phyloP scores from a whole-genome alignment of 805 yeast genomes.

The Saturnispora mendoncae region DNA sequence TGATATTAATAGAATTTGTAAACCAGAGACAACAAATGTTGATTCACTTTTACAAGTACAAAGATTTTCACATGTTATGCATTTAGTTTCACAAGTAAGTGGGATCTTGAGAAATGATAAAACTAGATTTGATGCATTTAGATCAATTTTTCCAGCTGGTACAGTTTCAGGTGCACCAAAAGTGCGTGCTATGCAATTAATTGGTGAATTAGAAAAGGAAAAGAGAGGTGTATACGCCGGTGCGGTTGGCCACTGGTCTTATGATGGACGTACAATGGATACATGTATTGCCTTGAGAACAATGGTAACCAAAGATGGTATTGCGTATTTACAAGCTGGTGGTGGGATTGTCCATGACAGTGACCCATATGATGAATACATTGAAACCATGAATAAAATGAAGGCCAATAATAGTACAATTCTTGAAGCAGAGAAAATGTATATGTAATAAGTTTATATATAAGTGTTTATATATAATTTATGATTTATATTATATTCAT shows the following conservation, averaged over 20 bases:
- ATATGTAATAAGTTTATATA: slow-evolving; percentile 14
- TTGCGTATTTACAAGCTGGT: slow-evolving; percentile 94
- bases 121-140: slow-evolving; percentile 91
- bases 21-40: slow-evolving; percentile 73
- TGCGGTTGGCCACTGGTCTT: slow-evolving; percentile 98
- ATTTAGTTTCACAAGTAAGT: slow-evolving; percentile 87
- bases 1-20: slow-evolving; percentile 91
- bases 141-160: slow-evolving; percentile 98
- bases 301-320: slow-evolving; percentile 86
- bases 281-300: slow-evolving; percentile 97
- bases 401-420: slow-evolving; percentile 84
- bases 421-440: slow-evolving; percentile 72
- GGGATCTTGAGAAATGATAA: slow-evolving; percentile 80
- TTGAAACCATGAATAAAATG: slow-evolving; percentile 97
- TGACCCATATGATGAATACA: slow-evolving; percentile 89
- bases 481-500: too few species aligned
- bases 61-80: slow-evolving; percentile 95
- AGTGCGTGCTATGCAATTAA: slow-evolving; percentile 91
- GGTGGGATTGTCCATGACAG: slow-evolving; percentile 97
- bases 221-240: slow-evolving; percentile 97
- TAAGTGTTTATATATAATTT: background rate
- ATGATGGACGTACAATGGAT: slow-evolving; percentile 90
- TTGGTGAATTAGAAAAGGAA: slow-evolving; percentile 81
- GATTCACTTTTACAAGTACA: slow-evolving; percentile 86
- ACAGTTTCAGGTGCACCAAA: slow-evolving; percentile 99